Conservation (phyloP, 2,329 filamentous ascomycete species). For the Aspergillus felis region DNA sequence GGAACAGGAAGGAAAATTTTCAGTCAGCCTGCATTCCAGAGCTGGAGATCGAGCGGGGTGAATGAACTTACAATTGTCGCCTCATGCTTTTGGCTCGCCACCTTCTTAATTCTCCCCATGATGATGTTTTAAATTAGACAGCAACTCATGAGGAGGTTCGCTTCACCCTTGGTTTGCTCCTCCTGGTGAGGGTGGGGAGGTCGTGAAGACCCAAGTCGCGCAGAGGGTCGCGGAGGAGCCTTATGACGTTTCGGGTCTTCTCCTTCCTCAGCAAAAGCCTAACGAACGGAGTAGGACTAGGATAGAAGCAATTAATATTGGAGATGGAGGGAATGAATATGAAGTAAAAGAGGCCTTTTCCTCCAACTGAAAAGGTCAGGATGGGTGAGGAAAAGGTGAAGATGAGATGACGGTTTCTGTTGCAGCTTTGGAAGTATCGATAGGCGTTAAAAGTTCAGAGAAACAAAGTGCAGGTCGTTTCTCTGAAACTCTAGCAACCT, state of each 20-base stretch:
- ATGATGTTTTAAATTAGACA: conserved; percentile 27
- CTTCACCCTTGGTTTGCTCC: conserved; percentile 23
- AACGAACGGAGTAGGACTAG: conserved; percentile 13
- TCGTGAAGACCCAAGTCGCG: conserved; percentile 26
- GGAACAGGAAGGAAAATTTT: conserved; percentile 20
- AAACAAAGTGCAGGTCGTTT: conserved; percentile 43
- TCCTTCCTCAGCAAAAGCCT: conserved; percentile 26
- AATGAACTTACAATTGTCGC: conserved; percentile 45
- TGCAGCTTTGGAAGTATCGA: conserved; percentile 22
- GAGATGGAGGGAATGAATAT: background rate
- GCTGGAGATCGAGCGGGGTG: conserved; percentile 6
- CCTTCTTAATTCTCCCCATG: conserved; percentile 54
- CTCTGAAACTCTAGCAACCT: conserved; percentile 22
- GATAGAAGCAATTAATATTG: background rate
- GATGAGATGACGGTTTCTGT: conserved; percentile 12
- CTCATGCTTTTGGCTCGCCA: conserved; percentile 49
- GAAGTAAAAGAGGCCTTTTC: conserved; percentile 1
- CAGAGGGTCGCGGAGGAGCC: conserved; percentile 28
- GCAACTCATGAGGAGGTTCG: conserved; percentile 39
- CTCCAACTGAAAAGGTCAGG: conserved; percentile 6
- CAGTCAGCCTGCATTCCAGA: conserved; percentile 12
- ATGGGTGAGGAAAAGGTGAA: conserved; percentile 14
- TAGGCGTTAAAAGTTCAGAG: conserved; percentile 25
- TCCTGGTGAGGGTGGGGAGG: conserved; percentile 25
- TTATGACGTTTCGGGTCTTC: conserved; percentile 38